Evolutionary conservation across 331 rosid species (phyloP).

Genomic region (Prunus yedoensis): DNA sequence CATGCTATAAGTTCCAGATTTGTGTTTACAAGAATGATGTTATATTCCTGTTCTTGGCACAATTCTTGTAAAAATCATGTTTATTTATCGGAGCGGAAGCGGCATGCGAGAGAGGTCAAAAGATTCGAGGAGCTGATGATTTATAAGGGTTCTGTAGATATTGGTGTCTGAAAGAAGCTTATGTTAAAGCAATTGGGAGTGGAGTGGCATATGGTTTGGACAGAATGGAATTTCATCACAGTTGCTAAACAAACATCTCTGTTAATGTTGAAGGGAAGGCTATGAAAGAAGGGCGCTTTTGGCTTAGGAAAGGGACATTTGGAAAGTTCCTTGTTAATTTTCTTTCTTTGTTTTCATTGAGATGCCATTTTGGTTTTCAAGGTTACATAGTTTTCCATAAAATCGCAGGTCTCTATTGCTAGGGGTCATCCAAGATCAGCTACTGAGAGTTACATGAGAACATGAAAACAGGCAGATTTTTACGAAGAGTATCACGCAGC

Average conservation of each 20-base stretch:
- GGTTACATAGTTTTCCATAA: background rate
- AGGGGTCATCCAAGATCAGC: slow-evolving; percentile 70
- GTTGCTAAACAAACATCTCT: slow-evolving; percentile 51
- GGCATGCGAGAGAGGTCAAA: background rate
- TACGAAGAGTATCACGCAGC: slow-evolving; percentile 40
- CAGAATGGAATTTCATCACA: slow-evolving; percentile 72
- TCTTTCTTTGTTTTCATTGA: background rate
- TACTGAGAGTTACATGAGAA: slow-evolving; percentile 42
- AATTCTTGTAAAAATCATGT: background rate
- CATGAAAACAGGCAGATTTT: slow-evolving; percentile 49
- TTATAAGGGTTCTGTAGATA: slow-evolving; percentile 43
- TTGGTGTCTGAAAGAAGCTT: slow-evolving; percentile 92
- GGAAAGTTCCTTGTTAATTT: slow-evolving; percentile 36
- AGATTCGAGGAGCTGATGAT: background rate
- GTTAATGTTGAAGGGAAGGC: slow-evolving; percentile 50
- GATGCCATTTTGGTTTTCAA: background rate
- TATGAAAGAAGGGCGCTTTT: slow-evolving; percentile 69
- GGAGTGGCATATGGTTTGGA: slow-evolving; percentile 60
- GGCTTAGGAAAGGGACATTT: slow-evolving; percentile 71
- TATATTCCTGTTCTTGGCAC: no score
- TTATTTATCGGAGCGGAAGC: no score
- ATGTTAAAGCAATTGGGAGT: slow-evolving; percentile 79
- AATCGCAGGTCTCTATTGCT: slow-evolving; percentile 62
- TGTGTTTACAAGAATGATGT: no score
- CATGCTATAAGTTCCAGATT: background rate